A percentile compares a stretch with the other conserved stretches of the same genome.
phyloP scores from a whole-genome alignment of 2,329 filamentous ascomycete species.

The Talaromyces sp. region DNA sequence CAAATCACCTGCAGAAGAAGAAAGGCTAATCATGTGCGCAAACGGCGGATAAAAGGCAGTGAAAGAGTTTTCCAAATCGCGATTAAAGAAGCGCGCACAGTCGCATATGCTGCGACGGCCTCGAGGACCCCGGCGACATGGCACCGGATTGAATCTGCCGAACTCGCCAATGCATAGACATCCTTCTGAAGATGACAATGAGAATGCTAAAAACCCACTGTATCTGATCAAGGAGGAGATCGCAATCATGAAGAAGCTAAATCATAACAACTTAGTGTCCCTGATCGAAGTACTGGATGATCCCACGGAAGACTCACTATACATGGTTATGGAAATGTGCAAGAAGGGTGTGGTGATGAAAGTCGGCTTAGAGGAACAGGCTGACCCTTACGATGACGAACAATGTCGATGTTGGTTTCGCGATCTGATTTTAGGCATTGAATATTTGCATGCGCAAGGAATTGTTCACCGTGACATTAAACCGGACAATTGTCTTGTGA shows the following conservation, averaged over 20 bases:
- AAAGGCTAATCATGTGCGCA: background rate
- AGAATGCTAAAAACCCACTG: slow-evolving; percentile 69
- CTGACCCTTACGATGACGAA: slow-evolving; percentile 80
- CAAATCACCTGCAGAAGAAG: background rate
- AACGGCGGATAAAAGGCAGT: slow-evolving; percentile 61
- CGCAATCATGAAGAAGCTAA: slow-evolving; percentile 98
- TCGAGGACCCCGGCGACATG: slow-evolving; percentile 56
- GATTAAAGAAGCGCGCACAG: slow-evolving; percentile 84
- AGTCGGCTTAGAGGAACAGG: slow-evolving; percentile 80
- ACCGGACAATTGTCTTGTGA: slow-evolving; percentile 91
- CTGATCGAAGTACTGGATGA: slow-evolving; percentile 95
- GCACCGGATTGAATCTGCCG: slow-evolving; percentile 64
- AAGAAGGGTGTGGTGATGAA: slow-evolving; percentile 98
- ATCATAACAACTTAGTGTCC: slow-evolving; percentile 91
- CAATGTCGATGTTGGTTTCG: slow-evolving; percentile 89
- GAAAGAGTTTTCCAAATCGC: slow-evolving; percentile 95
- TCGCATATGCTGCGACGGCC: slow-evolving; percentile 79
- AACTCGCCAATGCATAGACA: slow-evolving; percentile 67
- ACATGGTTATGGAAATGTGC: slow-evolving; percentile 99
- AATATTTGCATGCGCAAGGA: slow-evolving; percentile 92
- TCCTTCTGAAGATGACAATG: slow-evolving; percentile 53
- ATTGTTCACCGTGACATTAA: slow-evolving; percentile 98
- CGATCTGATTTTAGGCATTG: slow-evolving; percentile 90
- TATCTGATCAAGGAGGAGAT: slow-evolving; percentile 94
- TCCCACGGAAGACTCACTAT: slow-evolving; percentile 90